Conservation (phyloP, 208 protist genomes). For the Phytomonas sp. region DNA sequence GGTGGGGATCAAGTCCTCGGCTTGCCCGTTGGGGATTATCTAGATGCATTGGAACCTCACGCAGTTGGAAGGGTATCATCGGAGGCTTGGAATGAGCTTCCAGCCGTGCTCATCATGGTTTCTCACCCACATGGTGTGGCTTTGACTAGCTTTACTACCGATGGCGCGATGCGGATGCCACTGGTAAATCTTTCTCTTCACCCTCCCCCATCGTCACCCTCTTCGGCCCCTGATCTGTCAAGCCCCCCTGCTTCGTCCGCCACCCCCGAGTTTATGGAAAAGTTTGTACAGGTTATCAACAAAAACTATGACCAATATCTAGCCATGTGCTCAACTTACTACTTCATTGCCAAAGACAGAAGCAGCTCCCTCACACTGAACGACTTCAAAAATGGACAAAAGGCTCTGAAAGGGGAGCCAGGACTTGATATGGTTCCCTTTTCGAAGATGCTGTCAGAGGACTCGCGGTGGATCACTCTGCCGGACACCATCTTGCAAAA, state of each 20-base stretch:
- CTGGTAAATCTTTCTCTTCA: conserved; percentile 19
- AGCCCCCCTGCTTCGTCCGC: background rate
- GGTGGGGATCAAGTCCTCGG: conserved; percentile 43
- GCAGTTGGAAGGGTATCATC: background rate
- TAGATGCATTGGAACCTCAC: conserved; percentile 17
- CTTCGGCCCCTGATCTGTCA: background rate
- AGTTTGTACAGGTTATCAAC: background rate
- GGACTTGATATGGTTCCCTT: background rate
- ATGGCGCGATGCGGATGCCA: conserved; percentile 21
- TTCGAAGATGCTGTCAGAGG: conserved; percentile 20
- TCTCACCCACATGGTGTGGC: conserved; percentile 38
- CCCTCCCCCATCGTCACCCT: background rate
- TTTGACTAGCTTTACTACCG: conserved; percentile 17
- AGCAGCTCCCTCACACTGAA: conserved; percentile 1
- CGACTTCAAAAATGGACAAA: conserved; percentile 1
- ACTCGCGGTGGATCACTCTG: conserved; percentile 48
- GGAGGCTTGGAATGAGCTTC: background rate
- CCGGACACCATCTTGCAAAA: conserved; percentile 31
- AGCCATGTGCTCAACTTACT: conserved; percentile 15
- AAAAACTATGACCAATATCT: conserved; percentile 7
- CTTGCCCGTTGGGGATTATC: conserved; percentile 39
- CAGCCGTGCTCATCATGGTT: conserved; percentile 21
- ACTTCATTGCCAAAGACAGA: conserved; percentile 13
- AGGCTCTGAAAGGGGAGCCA: background rate
- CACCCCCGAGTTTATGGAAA: conserved; percentile 10